phyloP scores from a whole-genome alignment of 2,329 filamentous ascomycete genomes.

The Colletotrichum trifolii region DNA sequence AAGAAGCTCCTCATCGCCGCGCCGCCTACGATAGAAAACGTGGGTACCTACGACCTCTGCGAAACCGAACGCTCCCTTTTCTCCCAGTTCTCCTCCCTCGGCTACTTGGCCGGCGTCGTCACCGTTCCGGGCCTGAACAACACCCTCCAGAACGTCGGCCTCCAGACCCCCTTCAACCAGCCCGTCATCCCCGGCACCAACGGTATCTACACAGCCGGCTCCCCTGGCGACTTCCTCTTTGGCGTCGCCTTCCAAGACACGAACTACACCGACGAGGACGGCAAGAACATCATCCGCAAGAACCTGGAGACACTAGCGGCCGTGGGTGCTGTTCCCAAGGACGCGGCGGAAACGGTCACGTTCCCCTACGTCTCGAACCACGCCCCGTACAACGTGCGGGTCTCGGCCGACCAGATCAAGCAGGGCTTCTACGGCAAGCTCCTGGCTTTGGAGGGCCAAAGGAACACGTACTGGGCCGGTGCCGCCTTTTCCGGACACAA shows the following conservation, averaged over 20 bases:
- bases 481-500: conserved; percentile 38
- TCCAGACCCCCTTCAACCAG: conserved; percentile 33
- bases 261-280: conserved; percentile 33
- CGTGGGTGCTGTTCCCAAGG: conserved; percentile 19
- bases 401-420: conserved; percentile 42
- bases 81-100: conserved; percentile 45
- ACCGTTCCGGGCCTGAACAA: conserved; percentile 42
- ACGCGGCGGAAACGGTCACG: conserved; percentile 24
- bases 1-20: conserved; percentile 48
- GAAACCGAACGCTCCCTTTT: conserved; percentile 46
- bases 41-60: conserved; percentile 47
- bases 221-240: conserved; percentile 38
- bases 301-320: conserved; percentile 23
- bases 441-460: conserved; percentile 47
- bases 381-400: conserved; percentile 42
- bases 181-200: conserved; percentile 37
- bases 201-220: conserved; percentile 30
- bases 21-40: conserved; percentile 47
- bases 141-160: conserved; percentile 39
- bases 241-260: conserved; percentile 22
- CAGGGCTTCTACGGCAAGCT: conserved; percentile 48
- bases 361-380: conserved; percentile 43
- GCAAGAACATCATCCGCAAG: conserved; percentile 33
- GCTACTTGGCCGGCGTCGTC: conserved; percentile 47
- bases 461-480: conserved; percentile 51